Percentiles rank a stretch among this genome's conserved stretches.
Conservation (phyloP, 202 grass and related monocot species). For the Musa balbisiana region DNA sequence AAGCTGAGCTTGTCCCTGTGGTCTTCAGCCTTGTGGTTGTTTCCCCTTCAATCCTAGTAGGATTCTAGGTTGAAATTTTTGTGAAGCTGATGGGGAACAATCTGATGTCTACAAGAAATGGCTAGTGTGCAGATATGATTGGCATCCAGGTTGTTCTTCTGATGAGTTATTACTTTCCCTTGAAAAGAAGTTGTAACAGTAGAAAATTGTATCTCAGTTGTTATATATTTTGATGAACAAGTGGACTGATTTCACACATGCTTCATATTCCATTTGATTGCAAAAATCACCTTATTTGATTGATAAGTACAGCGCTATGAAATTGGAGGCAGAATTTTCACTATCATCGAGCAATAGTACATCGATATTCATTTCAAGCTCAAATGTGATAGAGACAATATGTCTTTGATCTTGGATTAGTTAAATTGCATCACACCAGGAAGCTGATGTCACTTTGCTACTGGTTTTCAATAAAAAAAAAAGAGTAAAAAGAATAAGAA, state of each 20-base stretch:
- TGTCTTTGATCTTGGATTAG: neutral
- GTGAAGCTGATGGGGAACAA: neutral
- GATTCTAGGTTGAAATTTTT: neutral
- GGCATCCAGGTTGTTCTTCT: neutral
- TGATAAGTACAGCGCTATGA: neutral
- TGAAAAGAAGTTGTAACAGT: neutral
- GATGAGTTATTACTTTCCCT: neutral
- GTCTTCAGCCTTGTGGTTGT: neutral
- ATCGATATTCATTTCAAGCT: neutral
- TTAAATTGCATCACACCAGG: no score
- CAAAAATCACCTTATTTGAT: neutral
- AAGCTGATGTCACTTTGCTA: no score
- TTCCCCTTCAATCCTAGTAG: neutral
- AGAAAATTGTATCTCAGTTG: neutral
- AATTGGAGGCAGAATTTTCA: neutral
- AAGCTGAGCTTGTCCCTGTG: neutral
- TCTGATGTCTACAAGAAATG: neutral
- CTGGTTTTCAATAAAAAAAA: no score
- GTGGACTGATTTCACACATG: neutral
- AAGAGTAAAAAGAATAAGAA: no score
- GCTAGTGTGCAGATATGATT: neutral
- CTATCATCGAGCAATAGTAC: neutral
- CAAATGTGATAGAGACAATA: neutral
- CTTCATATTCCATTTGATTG: neutral
- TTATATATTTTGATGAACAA: neutral